Percentiles rank a stretch among this genome's conserved stretches.
phyloP scores from a whole-genome alignment of 306 rosid species.

The Trifolium pratense region DNA sequence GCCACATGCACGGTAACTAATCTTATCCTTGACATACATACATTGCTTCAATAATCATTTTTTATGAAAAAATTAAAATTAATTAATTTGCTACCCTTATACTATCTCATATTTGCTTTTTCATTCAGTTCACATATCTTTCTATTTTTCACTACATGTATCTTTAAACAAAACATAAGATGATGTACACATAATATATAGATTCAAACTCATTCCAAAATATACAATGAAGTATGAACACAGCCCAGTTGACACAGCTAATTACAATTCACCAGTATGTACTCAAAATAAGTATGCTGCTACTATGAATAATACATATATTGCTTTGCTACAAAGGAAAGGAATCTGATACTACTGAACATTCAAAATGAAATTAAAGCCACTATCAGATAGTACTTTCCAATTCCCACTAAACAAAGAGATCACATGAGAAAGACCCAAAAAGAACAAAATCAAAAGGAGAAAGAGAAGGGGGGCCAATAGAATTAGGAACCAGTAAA shows the following conservation, averaged over 20 bases:
- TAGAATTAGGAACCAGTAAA: background rate
- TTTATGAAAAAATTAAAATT: too few species aligned
- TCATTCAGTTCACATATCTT: background rate
- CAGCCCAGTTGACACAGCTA: too few species aligned
- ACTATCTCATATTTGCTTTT: background rate
- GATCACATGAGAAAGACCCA: slow-evolving; percentile 29
- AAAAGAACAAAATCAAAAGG: slow-evolving; percentile 31
- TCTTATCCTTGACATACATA: background rate
- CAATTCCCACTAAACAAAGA: slow-evolving; percentile 22
- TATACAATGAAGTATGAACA: too few species aligned
- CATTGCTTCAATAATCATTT: background rate
- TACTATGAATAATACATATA: too few species aligned
- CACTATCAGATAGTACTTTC: slow-evolving; percentile 24
- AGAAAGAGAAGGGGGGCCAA: background rate
- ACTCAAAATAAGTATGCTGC: too few species aligned
- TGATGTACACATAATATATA: background rate
- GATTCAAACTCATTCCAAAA: too few species aligned
- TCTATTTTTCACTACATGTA: background rate
- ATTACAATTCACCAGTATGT: too few species aligned
- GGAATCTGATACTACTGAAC: slow-evolving; percentile 5
- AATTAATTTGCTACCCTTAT: background rate
- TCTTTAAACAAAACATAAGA: too few species aligned
- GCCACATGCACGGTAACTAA: background rate
- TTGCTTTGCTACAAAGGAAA: background rate
- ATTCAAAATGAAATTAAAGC: slow-evolving; percentile 3